Conservation (phyloP, 768 basidiomycete species). For the Xerocomellus dryophilus region DNA sequence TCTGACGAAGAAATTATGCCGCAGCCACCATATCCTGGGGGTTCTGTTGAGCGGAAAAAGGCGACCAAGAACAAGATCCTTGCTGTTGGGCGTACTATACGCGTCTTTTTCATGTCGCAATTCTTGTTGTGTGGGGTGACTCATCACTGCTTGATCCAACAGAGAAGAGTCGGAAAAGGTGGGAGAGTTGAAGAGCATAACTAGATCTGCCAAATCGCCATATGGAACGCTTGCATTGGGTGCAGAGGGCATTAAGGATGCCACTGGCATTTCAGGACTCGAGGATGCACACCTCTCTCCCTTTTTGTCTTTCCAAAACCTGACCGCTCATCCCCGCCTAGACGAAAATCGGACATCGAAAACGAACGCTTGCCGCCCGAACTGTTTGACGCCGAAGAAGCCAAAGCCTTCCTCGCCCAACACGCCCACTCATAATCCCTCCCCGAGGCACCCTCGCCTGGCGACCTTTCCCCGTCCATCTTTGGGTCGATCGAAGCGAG, state of each 20-base stretch:
- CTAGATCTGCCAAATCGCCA: constrained; percentile 73
- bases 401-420: constrained; percentile 54
- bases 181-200: constrained; percentile 91
- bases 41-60: constrained; percentile 72
- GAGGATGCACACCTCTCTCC: constrained; percentile 64
- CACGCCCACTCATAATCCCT: constrained; percentile 35
- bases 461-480: constrained; percentile 44
- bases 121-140: background rate
- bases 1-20: constrained; percentile 47
- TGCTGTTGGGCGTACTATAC: constrained; percentile 93
- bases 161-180: constrained; percentile 98
- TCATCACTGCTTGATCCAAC: background rate
- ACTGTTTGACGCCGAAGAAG: constrained; percentile 80
- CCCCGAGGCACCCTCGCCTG: constrained; percentile 51
- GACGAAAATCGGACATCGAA: constrained; percentile 97
- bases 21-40: constrained; percentile 39
- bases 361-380: constrained; percentile 99
- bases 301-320: background rate
- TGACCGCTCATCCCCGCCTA: constrained; percentile 28
- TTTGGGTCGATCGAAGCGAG: constrained; percentile 42
- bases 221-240: constrained; percentile 83
- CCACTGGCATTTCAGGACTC: constrained; percentile 80
- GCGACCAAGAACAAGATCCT: constrained; percentile 98
- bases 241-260: constrained; percentile 94
- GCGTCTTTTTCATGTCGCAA: constrained; percentile 77